A percentile compares a stretch with the other conserved stretches of the same genome.
Evolutionary conservation across 1,284 basidiomycete species (phyloP).

Genomic region (Marasmius sp.): DNA sequence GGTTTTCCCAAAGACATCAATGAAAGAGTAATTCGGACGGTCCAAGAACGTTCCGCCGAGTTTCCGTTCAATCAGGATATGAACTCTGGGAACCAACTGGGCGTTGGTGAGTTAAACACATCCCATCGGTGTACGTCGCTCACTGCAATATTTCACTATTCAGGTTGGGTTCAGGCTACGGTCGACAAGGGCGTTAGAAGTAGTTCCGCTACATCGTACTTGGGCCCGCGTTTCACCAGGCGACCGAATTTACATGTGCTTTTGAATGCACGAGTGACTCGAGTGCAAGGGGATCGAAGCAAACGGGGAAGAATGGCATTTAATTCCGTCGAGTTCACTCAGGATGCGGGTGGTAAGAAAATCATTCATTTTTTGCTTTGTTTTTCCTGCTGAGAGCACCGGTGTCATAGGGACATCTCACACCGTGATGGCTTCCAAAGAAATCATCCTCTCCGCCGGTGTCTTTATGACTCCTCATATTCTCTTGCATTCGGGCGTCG

Average conservation of each 20-base stretch:
- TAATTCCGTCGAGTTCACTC: slow-evolving; percentile 1
- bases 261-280: slow-evolving; percentile 17
- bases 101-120: slow-evolving; percentile 15
- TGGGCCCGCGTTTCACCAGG: slow-evolving; percentile 8
- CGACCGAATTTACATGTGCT: slow-evolving; percentile 24
- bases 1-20: slow-evolving; percentile 6
- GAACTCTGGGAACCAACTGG: slow-evolving; percentile 19
- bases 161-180: slow-evolving; percentile 12
- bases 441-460: slow-evolving; percentile 26
- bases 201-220: slow-evolving; percentile 23
- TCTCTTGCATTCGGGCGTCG: slow-evolving; percentile 33
- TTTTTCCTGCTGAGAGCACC: neutral
- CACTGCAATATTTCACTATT: neutral
- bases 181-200: slow-evolving; percentile 19
- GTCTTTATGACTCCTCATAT: slow-evolving; percentile 24
- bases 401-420: neutral
- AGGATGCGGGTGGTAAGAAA: slow-evolving; percentile 19
- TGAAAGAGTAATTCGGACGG: slow-evolving; percentile 11
- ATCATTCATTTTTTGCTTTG: slow-evolving; percentile 20
- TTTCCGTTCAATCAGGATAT: slow-evolving; percentile 20
- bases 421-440: slow-evolving; percentile 13
- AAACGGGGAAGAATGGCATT: neutral
- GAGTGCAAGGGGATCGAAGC: neutral
- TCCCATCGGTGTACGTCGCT: neutral
- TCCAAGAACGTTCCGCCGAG: slow-evolving; percentile 7